phyloP scores from a whole-genome alignment of 2,329 filamentous ascomycete species.

The Ceratocystis huliohia region DNA sequence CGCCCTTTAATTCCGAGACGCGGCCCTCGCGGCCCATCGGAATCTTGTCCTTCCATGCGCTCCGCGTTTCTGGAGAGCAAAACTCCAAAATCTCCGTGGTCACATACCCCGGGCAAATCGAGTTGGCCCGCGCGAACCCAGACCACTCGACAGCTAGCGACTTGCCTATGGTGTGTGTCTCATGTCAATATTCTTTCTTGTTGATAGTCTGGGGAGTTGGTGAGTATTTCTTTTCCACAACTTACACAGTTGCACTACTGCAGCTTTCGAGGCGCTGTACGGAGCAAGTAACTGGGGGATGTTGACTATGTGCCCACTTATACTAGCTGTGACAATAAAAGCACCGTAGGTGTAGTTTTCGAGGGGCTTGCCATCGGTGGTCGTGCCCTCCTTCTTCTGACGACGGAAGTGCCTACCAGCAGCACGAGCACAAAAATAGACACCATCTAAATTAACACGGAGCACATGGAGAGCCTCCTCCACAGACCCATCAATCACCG shows the following conservation, averaged over 20 bases:
- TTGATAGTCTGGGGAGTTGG: neutral
- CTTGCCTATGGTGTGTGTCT: conserved; percentile 36
- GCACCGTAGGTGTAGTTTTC: conserved; percentile 50
- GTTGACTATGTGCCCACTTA: conserved; percentile 68
- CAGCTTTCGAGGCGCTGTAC: conserved; percentile 63
- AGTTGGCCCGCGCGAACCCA: conserved; percentile 59
- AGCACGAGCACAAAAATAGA: conserved; percentile 62
- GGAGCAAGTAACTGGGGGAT: conserved; percentile 61
- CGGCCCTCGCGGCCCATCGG: conserved; percentile 47
- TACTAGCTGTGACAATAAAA: conserved; percentile 67
- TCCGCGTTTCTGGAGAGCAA: conserved; percentile 51
- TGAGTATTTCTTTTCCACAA: neutral
- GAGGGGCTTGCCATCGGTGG: conserved; percentile 47
- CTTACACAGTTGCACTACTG: conserved; percentile 45
- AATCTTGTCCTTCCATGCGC: conserved; percentile 47
- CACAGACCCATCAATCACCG: conserved; percentile 52
- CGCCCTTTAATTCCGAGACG: conserved; percentile 65
- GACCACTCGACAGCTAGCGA: conserved; percentile 61
- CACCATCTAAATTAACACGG: conserved; percentile 59
- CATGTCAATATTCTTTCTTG: neutral
- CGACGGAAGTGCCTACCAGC: conserved; percentile 57
- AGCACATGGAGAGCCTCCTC: conserved; percentile 56
- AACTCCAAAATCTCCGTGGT: conserved; percentile 52
- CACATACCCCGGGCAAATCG: conserved; percentile 63
- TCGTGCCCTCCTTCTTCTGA: conserved; percentile 55